These are phyloP conservation scores for Brassica hybrid DNA, from an alignment of 441 rosid genomes.

Conservation along the genomic window DNA sequence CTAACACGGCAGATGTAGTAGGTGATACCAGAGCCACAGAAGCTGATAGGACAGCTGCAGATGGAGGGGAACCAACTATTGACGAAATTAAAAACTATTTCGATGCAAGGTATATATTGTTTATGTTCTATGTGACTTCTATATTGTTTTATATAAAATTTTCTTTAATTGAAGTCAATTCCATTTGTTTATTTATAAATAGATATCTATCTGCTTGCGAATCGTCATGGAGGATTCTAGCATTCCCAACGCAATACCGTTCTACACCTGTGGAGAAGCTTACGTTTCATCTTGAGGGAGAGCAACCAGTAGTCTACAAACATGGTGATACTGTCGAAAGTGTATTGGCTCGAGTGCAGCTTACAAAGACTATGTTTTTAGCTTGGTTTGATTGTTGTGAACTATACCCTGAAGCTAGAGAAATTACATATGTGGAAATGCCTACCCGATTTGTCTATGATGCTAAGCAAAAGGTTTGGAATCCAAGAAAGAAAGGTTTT, in stretches of 20 bases:
- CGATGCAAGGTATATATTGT: not conserved
- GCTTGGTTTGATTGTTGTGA: constrained; percentile 2
- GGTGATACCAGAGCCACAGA: not conserved
- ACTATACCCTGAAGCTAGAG: not conserved
- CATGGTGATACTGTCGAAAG: not conserved
- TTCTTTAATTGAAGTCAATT: no score
- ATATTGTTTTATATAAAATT: not conserved
- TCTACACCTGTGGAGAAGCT: not conserved
- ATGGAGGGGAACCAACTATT: not conserved
- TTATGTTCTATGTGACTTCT: not conserved
- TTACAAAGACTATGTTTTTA: not conserved
- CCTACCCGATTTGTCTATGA: not conserved
- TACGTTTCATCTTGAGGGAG: not conserved
- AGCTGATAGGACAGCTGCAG: not conserved
- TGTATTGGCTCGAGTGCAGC: not conserved
- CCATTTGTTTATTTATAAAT: no score
- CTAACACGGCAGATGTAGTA: not conserved
- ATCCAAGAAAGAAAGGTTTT: not conserved
- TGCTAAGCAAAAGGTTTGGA: not conserved
- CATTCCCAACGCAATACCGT: not conserved
- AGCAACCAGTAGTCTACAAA: not conserved
- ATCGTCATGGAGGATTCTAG: not conserved
- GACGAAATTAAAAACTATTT: not conserved
- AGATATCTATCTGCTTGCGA: not conserved
- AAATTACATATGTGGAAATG: not conserved